Evolutionary conservation across 2,329 filamentous ascomycete genomes (phyloP).

Genomic region (Talaromyces sp.): DNA sequence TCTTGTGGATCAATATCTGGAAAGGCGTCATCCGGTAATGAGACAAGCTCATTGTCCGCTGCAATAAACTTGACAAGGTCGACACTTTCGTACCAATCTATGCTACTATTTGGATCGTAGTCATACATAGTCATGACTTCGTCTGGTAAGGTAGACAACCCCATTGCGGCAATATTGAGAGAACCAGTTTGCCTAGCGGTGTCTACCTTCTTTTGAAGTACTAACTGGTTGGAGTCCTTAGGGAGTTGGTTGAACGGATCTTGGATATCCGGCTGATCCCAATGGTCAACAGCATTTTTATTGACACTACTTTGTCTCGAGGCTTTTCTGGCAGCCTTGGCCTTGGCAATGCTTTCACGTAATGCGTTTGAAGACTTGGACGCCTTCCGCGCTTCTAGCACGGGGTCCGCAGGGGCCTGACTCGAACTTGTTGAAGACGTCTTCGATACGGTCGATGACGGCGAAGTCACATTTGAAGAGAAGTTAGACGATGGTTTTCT

Average conservation of each 20-base stretch:
- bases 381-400: slow-evolving; percentile 37
- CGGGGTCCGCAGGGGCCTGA: slow-evolving; percentile 24
- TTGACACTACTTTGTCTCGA: slow-evolving; percentile 27
- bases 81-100: slow-evolving; percentile 85
- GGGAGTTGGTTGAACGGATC: slow-evolving; percentile 57
- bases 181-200: slow-evolving; percentile 71
- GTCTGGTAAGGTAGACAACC: slow-evolving; percentile 70
- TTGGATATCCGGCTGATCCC: slow-evolving; percentile 44
- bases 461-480: slow-evolving; percentile 25
- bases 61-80: slow-evolving; percentile 80
- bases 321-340: slow-evolving; percentile 73
- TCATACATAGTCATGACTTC: slow-evolving; percentile 92
- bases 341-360: slow-evolving; percentile 87
- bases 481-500: slow-evolving; percentile 29
- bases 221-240: slow-evolving; percentile 57
- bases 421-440: slow-evolving; percentile 26
- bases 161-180: slow-evolving; percentile 83
- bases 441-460: slow-evolving; percentile 27
- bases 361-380: slow-evolving; percentile 74
- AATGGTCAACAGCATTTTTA: slow-evolving; percentile 26
- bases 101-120: slow-evolving; percentile 60
- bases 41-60: slow-evolving; percentile 82
- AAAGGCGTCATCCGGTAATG: slow-evolving; percentile 69
- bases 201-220: slow-evolving; percentile 68
- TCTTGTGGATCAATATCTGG: slow-evolving; percentile 62